Evolutionary conservation across 306 rosid species (phyloP).

Genomic region (Spatholobus suberectus): DNA sequence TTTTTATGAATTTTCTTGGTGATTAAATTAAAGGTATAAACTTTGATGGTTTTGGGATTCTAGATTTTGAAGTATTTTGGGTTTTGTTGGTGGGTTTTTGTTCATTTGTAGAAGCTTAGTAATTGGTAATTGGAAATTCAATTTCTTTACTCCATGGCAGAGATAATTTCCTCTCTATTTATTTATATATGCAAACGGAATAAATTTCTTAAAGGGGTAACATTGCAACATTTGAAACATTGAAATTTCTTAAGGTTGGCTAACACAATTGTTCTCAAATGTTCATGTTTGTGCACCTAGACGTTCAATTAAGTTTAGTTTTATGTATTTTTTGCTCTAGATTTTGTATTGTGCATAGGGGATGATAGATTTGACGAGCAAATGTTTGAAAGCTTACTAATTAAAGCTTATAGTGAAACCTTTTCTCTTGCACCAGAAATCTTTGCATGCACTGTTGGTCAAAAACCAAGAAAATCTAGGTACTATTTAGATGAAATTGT

Average conservation of each 20-base stretch:
- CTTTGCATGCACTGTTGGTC: slow-evolving; percentile 88
- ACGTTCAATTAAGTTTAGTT: too few relatives aligned
- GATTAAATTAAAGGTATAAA: slow-evolving; percentile 29
- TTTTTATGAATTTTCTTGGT: slow-evolving; percentile 28
- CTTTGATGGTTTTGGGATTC: slow-evolving; percentile 40
- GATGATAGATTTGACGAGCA: slow-evolving; percentile 87
- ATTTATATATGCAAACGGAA: too few relatives aligned
- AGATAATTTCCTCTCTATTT: too few relatives aligned
- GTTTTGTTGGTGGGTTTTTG: too few relatives aligned
- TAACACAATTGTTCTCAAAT: too few relatives aligned
- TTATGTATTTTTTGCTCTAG: too few relatives aligned
- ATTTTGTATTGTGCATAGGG: slow-evolving; percentile 84
- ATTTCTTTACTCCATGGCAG: too few relatives aligned
- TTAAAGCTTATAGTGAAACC: slow-evolving; percentile 42
- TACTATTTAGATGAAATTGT: slow-evolving; percentile 70
- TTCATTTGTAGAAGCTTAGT: slow-evolving; percentile 42
- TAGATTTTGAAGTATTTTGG: slow-evolving; percentile 26
- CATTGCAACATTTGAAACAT: too few relatives aligned
- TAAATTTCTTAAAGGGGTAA: too few relatives aligned
- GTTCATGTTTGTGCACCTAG: too few relatives aligned
- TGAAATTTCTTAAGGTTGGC: too few relatives aligned
- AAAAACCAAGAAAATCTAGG: slow-evolving; percentile 87
- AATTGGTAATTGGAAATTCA: too few relatives aligned
- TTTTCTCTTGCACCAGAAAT: slow-evolving; percentile 58
- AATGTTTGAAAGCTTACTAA: slow-evolving; percentile 77